These are phyloP conservation scores for Tetracladium marchalianum DNA, from an alignment of 495 filamentous ascomycete genomes.

Conservation along the genomic window DNA sequence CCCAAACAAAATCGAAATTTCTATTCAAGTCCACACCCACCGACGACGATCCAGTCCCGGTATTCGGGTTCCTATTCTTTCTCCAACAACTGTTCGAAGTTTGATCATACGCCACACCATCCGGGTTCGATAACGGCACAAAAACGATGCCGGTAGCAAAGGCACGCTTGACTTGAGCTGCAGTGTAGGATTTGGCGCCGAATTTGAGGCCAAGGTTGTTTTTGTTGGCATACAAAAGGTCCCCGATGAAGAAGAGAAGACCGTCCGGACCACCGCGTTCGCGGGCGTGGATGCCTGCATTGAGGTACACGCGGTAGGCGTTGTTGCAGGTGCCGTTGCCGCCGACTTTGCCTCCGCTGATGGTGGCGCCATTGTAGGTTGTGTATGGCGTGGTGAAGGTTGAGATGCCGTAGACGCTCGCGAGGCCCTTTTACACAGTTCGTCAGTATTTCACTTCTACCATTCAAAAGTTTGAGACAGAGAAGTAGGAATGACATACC, in stretches of 20 bases:
- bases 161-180: constrained; percentile 26
- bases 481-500: no score
- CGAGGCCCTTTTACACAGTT: constrained; percentile 12
- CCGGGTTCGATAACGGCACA: constrained; percentile 29
- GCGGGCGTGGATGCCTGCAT: constrained; percentile 25
- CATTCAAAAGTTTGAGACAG: no score
- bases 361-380: constrained; percentile 23
- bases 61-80: constrained; percentile 30
- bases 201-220: constrained; percentile 26
- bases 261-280: constrained; percentile 27
- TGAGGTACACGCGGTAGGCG: constrained; percentile 24
- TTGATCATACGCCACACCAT: constrained; percentile 30
- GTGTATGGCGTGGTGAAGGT: constrained; percentile 23
- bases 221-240: constrained; percentile 28
- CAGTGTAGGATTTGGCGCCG: constrained; percentile 28
- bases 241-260: constrained; percentile 27
- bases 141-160: constrained; percentile 29
- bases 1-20: constrained; percentile 30
- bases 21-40: constrained; percentile 30
- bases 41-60: constrained; percentile 8
- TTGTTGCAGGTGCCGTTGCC: constrained; percentile 12
- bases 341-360: constrained; percentile 18
- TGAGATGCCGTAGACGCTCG: constrained; percentile 19
- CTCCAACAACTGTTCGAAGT: constrained; percentile 26
- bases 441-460: no score